phyloP scores from a whole-genome alignment of 2,329 filamentous ascomycete genomes.

The Diaporthe eres region DNA sequence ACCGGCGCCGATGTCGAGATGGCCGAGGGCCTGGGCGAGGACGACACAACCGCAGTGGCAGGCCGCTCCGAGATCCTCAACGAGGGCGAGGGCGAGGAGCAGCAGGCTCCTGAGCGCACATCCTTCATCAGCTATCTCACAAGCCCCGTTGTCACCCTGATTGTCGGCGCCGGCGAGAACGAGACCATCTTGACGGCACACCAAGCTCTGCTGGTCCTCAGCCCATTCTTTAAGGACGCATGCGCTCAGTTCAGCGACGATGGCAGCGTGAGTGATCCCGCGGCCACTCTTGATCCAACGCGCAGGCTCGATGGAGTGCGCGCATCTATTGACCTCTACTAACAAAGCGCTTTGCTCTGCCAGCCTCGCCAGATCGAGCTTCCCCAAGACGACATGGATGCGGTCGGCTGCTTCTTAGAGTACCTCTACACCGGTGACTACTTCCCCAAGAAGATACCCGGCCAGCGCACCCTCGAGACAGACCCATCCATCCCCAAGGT shows the following conservation, averaged over 20 bases:
- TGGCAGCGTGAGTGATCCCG: conserved; percentile 66
- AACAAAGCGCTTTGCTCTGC: neutral
- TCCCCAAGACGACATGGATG: conserved; percentile 76
- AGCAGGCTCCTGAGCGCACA: conserved; percentile 51
- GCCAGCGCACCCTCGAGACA: conserved; percentile 76
- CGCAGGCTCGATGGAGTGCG: neutral
- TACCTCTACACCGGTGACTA: conserved; percentile 90
- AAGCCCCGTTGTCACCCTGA: conserved; percentile 77
- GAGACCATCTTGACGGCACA: conserved; percentile 81
- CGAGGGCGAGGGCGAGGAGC: conserved; percentile 51
- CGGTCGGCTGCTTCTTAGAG: conserved; percentile 84
- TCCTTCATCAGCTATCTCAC: conserved; percentile 73
- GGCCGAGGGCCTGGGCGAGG: conserved; percentile 48
- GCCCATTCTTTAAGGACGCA: conserved; percentile 79
- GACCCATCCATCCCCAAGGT: conserved; percentile 75
- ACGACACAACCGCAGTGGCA: conserved; percentile 33
- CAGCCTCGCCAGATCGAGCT: conserved; percentile 79
- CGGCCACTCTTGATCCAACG: neutral
- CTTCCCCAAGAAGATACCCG: conserved; percentile 78
- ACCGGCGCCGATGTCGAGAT: conserved; percentile 53
- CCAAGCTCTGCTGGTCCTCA: conserved; percentile 80
- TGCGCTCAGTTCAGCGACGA: conserved; percentile 74
- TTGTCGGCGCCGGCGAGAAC: conserved; percentile 73
- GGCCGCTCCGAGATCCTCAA: conserved; percentile 53
- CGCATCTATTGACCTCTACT: neutral